These are phyloP conservation scores for Aspergillus ruber DNA, from an alignment of 2,329 filamentous ascomycete genomes.

Conservation along the genomic window DNA sequence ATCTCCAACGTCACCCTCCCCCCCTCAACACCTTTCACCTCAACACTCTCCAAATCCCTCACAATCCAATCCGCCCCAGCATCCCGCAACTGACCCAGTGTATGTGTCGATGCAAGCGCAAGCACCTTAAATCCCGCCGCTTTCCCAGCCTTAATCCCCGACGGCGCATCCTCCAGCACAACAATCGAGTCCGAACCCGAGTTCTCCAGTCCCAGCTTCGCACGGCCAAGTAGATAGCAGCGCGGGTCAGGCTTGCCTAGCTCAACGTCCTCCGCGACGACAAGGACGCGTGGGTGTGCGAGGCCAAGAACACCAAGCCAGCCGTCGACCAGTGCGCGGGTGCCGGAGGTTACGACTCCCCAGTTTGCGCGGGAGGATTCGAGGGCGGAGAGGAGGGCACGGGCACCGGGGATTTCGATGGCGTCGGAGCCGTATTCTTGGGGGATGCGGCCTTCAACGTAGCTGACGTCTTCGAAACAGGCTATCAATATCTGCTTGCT, in stretches of 20 bases:
- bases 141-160: constrained; percentile 76
- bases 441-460: constrained; percentile 73
- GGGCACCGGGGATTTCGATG: constrained; percentile 76
- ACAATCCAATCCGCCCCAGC: constrained; percentile 88
- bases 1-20: constrained; percentile 64
- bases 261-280: constrained; percentile 69
- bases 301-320: constrained; percentile 65
- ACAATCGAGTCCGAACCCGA: constrained; percentile 52
- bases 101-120: constrained; percentile 79
- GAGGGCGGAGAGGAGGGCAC: constrained; percentile 61
- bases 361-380: constrained; percentile 61
- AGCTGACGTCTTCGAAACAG: constrained; percentile 60
- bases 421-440: constrained; percentile 70
- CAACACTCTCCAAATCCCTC: constrained; percentile 68
- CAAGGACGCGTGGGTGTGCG: constrained; percentile 58
- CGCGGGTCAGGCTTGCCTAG: constrained; percentile 71
- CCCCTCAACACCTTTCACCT: constrained; percentile 50
- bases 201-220: constrained; percentile 48
- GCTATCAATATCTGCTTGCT: not conserved
- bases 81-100: constrained; percentile 60
- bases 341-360: constrained; percentile 77
- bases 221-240: constrained; percentile 64
- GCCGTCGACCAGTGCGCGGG: constrained; percentile 58
- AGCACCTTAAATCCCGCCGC: constrained; percentile 79
- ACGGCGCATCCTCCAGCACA: constrained; percentile 84